phyloP scores from a whole-genome alignment of 306 rosid genomes.

The Prinsepia uniflora region DNA sequence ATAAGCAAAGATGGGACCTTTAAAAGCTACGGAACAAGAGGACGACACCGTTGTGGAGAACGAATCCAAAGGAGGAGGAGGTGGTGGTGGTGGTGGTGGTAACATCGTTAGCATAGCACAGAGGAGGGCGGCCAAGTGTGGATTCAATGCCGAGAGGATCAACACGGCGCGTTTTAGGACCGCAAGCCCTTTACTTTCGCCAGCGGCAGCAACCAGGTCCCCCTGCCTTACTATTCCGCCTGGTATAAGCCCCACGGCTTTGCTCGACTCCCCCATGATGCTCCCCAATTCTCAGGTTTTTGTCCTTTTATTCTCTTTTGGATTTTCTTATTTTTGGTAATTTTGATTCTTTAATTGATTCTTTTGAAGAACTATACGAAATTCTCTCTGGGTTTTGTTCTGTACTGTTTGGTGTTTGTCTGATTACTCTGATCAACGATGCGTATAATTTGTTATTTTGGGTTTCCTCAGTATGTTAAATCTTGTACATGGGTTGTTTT shows the following conservation, averaged over 20 bases:
- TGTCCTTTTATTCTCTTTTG: neutral
- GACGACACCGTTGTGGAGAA: neutral
- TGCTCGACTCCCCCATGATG: slow-evolving; percentile 78
- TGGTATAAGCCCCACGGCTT: slow-evolving; percentile 67
- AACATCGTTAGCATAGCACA: slow-evolving; percentile 59
- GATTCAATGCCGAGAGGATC: slow-evolving; percentile 55
- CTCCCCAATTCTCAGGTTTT: slow-evolving; percentile 64
- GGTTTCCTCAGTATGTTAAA: neutral
- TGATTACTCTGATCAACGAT: neutral
- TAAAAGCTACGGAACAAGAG: neutral
- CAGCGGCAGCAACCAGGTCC: slow-evolving; percentile 29
- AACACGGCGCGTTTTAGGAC: slow-evolving; percentile 39
- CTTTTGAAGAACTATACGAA: neutral
- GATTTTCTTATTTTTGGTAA: neutral
- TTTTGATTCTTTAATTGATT: neutral
- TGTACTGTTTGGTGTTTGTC: neutral
- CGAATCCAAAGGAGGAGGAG: neutral
- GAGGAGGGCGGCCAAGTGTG: slow-evolving; percentile 53
- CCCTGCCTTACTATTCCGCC: slow-evolving; percentile 58
- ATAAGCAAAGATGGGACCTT: neutral
- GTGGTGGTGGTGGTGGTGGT: neutral
- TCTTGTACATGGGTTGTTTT: neutral
- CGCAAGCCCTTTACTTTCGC: slow-evolving; percentile 31
- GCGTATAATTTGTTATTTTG: neutral
- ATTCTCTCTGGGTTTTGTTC: neutral